Evolutionary conservation across 2,329 filamentous ascomycete genomes (phyloP), one percentile per base, ranked within the genome.

Genomic region (Diaporthe citriasiana): DNA sequence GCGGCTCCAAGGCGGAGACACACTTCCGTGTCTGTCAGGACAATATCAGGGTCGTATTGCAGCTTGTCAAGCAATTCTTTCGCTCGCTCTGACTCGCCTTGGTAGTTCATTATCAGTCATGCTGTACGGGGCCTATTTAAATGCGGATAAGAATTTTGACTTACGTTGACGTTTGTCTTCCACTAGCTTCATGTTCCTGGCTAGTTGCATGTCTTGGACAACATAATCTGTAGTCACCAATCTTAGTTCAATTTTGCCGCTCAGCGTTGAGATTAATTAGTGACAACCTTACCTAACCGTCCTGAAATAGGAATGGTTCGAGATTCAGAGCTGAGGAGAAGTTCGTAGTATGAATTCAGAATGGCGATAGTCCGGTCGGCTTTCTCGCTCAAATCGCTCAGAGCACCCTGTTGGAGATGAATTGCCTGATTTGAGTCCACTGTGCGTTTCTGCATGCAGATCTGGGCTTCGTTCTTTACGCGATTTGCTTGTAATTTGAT

Each of bases 361-460:
- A 33, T 33, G 8, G 60, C 42, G 10, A 50, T 19, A n/a, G 30
- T 35, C 27, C 25, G 27, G 60, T 65, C 60, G 3, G 30, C 1
- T 22, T 65, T 65, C 40, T 47, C 42, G 27, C 13, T 47, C 19
- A 40, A 65, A 17, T 33, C 10, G 4, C 27, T 4, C 27, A 65
- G 15, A 5, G n/a, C 5, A n/a, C 19, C 60, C 5, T 5, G 30
- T 4, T 65, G 27, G 19, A 65, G 60, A 6, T 3, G 42, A 17
- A 50, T 9, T 4, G 12, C 59, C 10, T 17, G 25, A 15, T 65
- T 65, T 3, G 35, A 2, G 9, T 65, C 42, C 19, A 35, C 27
- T 22, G n/a, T 50, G 42, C 60, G 60, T 50, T 27, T 35, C 27
- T 65, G 60, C 60, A 65, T 50, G 19, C 60, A 65, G 19, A 65